Evolutionary conservation across 257 asterid species (phyloP), one percentile per base, ranked within the genome.

Genomic region (Fraxinus quadrangulata): DNA sequence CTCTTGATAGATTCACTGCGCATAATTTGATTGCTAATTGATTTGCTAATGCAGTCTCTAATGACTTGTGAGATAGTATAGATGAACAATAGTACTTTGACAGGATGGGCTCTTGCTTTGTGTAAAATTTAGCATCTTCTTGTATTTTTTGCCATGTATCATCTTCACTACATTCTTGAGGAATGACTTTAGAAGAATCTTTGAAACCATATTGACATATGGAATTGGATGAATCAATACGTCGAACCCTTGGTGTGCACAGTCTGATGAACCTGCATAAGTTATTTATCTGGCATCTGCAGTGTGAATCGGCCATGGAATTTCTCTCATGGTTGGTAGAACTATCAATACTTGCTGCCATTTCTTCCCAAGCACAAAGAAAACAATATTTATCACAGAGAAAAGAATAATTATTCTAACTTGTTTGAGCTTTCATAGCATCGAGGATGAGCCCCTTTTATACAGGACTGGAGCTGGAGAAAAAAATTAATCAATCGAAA

Each of bases 31-130:
- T n/a, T 0, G 91, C 67, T 26, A 87, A 67, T 59, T 80, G 81
- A 30, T 72, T 81, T 7, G 91, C 78, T 21, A 87, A 47, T 0
- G 88, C 89, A 26, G 47, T 61, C 39, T 87, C 89, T 0, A 87
- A 80, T 11, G 88, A 78, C 30, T 59, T 6, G 11, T 83, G 89
- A 13, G 84, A 80, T 0, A 85, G 72, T 13, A 85, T 76, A 1
- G 85, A 21, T n/a, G 78, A 70, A 71, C 21, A 42, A 13, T 77
- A 87, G 79, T 78, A 79, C 3, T 78, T 77, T 0, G 83, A 77
- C 34, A 87, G 11, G 23, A 87, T 10, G 28, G 85, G 89, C 40
- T 87, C 91, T 6, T 87, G 81, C 3, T 3, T 74, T 6, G 17
- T n/a, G 24, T 77, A 81, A 2, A 34, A 45, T 31, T 80, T 77